Base-by-base conservation (phyloP, 371 early-diverging fungal species). In the Mucor velutinosus region DNA sequence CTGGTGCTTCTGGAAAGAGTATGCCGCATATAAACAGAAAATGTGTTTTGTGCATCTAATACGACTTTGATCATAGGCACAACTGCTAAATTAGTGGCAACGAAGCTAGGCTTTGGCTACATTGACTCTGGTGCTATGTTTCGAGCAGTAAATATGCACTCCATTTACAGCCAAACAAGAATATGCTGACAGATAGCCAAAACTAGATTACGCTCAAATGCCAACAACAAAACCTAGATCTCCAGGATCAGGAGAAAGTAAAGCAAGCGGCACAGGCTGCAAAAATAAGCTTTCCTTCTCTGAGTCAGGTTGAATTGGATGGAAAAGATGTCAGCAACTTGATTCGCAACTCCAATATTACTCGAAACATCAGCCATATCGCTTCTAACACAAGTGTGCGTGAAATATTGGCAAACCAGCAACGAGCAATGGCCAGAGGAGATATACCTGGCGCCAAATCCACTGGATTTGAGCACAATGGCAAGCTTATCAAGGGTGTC, bases 1-100 rank as follows among this genome's bases (percentile, higher is more conserved):
- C 96, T 7, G 94, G 95, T 14, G 97, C 94, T 12, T 90, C 91
- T 14, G 97, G 97, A 58, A 97, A 97, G 81, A 95, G 95, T 86
- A 88, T 79, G 71, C 19, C 11, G 4, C 11, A 41, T 15, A 35
- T 1, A 47, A 35, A n/a, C n/a, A 12, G 17, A 1, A 51, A 41
- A 60, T n/a, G n/a, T 11, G 2, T 14, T 58, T 0, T 5, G 10
- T 17, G 30, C 32, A 63, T 14, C 17, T 57, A 21, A 56, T 2
- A 41, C 32, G 17, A n/a, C 10, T 56, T 43, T 11, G 6, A 41
- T 12, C 32, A 35, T 69, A 90, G 92, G 92, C 58, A 89, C 93
- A 2, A 90, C 92, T 8, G 93, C 95, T 6, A 83, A 86, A 70
- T 60, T 83, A 45, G 78, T 95, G 7, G 94, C 95, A 12, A 83